Evolutionary conservation across 768 basidiomycete species (phyloP), one percentile per base, ranked within the genome.

Genomic region (button mushroom (Agaricus bisporus)): DNA sequence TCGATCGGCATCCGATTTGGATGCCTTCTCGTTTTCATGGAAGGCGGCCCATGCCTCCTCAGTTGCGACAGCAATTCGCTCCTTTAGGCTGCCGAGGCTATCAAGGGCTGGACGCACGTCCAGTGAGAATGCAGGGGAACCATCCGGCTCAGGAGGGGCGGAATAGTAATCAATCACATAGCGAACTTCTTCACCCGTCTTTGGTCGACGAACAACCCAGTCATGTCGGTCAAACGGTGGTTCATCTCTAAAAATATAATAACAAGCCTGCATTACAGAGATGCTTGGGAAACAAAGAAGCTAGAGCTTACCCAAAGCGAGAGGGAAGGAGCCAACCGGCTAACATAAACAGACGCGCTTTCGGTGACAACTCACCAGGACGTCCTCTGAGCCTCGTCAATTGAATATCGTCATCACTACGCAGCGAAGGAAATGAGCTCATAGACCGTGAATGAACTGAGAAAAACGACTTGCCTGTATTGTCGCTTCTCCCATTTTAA

Each of bases 131-230:
- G 95, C 94, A 15, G 97, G 97, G 42, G 88, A 89, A 7, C 95
- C 95, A 59, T 97, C 88, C 7, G 82, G 76, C 51, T 95, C 86
- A 2, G 88, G 82, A 1, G 95, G 91, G 0, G 92, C 93, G 44
- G 91, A 89, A 69, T 98, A 98, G 71, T 99, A 99, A 73, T 99
- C 97, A 61, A 99, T 98, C 44, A 99, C 89, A 69, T 99, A 95
- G 65, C 91, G 88, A 48, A 92, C 86, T 68, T 92, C 88, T 60
- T 89, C 81, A 15, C 88, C 85, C 1, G 86, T 85, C 38, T 74
- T 73, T 29, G 86, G 83, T 48, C 95, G 85, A 28, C 87, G 87
- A 50, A 99, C 79, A 49, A 97, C 71, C 97, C 97, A 99, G 72
- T 99, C 97, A 66, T 99, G 97, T 7, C 97, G 85, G 65, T 99